Evolutionary conservation across 257 asterid species (phyloP), one percentile per base, ranked within the genome.

Genomic region (Solanum ossicruentum): DNA sequence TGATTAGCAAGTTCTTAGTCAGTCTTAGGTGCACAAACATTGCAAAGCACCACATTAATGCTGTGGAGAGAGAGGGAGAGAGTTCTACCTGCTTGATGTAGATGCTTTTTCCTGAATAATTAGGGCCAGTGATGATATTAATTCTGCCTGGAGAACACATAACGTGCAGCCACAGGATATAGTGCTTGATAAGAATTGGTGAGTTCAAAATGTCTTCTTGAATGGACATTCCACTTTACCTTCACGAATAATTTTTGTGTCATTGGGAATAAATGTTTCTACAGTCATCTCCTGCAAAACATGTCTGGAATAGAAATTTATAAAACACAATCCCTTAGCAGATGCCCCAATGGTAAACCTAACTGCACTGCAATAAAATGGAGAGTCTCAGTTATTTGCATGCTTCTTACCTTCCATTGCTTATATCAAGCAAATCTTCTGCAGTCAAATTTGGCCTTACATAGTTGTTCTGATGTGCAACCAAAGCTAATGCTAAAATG

Each of bases 261-360:
- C 98, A 73, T 95, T 97, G 23, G 98, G 98, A 87, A 97, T 97
- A 90, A 97, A 97, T 72, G 98, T 92, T 85, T 95, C 98, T 26
- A 93, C 98, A 54, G 97, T 91, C 98, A 97, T 93, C 90, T 97
- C 99, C 94, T 97, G 98, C 93, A 97, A 90, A 89, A 91, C 93
- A 92, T 97, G 99, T 88, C 99, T 97, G 91, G 80, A 54, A 86
- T 88, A 70, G 85, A 88, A 67, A 54, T 18, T 49, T 17, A 82
- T 47, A 67, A 84, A 54, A 60, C 47, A 49, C 32, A 72, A 65
- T 83, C 83, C 84, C 81, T 82, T 80, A 77, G 56, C 18, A 61
- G 84, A 70, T 57, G 80, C 23, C 72, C 51, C 69, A 83, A 83
- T 67, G 85, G 55, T 69, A 67, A 67, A 83, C 45, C 81, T 39